Evolutionary conservation across 345 rosid species (phyloP), one percentile per base, ranked within the genome.

Genomic region (Anastatica hierochuntica): DNA sequence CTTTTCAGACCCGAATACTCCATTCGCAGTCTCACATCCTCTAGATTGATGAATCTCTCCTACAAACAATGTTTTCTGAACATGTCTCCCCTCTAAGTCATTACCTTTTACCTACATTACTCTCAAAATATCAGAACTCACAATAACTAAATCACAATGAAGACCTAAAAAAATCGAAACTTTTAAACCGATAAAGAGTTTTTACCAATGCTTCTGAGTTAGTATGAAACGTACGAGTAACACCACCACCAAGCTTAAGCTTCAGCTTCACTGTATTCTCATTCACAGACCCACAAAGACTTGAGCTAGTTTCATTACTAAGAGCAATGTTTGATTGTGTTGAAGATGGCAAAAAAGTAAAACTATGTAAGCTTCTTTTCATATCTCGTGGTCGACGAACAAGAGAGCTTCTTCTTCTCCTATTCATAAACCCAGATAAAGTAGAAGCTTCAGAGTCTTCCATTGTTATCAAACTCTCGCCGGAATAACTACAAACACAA

Each of bases 171-270:
- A n/a, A n/a, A n/a, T n/a, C n/a, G n/a, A n/a, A n/a, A n/a, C n/a
- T n/a, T n/a, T n/a, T n/a, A n/a, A n/a, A n/a, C n/a, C n/a, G n/a
- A n/a, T n/a, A n/a, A n/a, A n/a, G n/a, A n/a, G n/a, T n/a, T n/a
- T n/a, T n/a, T n/a, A n/a, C n/a, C n/a, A n/a, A n/a, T n/a, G n/a
- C n/a, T 2, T 60, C 43, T 10, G 83, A 74, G 33, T 66, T 70
- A 34, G 86, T 62, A 19, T 74, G 79, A 45, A 84, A 56, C 8
- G 75, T 74, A 51, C 63, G 84, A 6, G 76, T 63, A 47, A 69
- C 74, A 61, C 82, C 81, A 61, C 82, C 81, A 54, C 82, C 79
- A 48, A 82, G 73, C 72, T 76, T 84, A 51, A 78, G 74, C 78
- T 78, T 84, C 24, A 82, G 73, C 62, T 79, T 84, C 49, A 77